phyloP scores from a whole-genome alignment of 2,329 filamentous ascomycete species.

The Stemphylium vesicarium region DNA sequence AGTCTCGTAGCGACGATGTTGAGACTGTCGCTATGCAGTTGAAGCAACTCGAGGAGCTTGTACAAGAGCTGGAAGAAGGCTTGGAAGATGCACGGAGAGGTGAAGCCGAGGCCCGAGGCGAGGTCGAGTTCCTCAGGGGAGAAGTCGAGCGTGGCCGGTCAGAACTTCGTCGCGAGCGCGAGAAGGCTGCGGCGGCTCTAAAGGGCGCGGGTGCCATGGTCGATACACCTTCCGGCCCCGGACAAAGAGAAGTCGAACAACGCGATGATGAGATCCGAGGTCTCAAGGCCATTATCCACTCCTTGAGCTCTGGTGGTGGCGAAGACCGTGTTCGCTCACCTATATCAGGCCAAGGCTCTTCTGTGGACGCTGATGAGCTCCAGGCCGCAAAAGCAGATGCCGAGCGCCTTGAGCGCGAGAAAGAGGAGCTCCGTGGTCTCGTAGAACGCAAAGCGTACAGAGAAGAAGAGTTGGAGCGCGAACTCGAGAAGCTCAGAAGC shows the following conservation, averaged over 20 bases:
- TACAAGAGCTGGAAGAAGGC: conserved; percentile 95
- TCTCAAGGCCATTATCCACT: conserved; percentile 97
- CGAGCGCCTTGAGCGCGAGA: conserved; percentile 79
- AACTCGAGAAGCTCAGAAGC: conserved; percentile 67
- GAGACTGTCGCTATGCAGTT: conserved; percentile 89
- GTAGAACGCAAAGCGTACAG: conserved; percentile 74
- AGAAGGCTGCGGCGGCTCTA: conserved; percentile 72
- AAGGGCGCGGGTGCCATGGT: conserved; percentile 60
- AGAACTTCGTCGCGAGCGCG: conserved; percentile 85
- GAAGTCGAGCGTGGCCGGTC: conserved; percentile 91
- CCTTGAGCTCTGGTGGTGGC: conserved; percentile 73
- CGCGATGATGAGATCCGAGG: conserved; percentile 98
- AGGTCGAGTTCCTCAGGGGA: conserved; percentile 92
- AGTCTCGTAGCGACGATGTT: conserved; percentile 85
- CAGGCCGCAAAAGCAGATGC: conserved; percentile 64
- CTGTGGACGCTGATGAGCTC: conserved; percentile 53
- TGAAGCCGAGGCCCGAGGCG: conserved; percentile 92
- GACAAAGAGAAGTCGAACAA: conserved; percentile 81
- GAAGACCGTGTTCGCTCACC: conserved; percentile 45
- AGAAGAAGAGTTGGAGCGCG: conserved; percentile 86
- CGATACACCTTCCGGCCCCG: conserved; percentile 49
- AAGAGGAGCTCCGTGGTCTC: conserved; percentile 76
- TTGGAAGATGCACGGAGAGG: conserved; percentile 92
- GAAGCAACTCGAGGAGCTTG: conserved; percentile 93
- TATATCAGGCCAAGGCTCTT: conserved; percentile 36